Base-by-base conservation (phyloP, 2,329 filamentous ascomycete genomes). In the Plenodomus tracheiphilus region DNA sequence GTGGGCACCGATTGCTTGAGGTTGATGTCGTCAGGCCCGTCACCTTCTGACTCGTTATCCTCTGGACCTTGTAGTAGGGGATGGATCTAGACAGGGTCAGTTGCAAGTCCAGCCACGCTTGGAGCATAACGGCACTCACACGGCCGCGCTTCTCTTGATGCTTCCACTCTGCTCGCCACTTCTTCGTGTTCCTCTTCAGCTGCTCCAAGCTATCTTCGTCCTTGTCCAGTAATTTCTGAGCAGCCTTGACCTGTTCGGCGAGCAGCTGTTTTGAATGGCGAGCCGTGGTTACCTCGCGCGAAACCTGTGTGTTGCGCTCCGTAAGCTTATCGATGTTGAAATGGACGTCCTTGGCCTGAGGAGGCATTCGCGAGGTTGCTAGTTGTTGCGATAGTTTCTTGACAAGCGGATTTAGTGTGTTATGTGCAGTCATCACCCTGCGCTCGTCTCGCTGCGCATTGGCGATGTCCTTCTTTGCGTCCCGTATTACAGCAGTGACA, bases 261-360 rank as follows among this genome's bases (percentile, higher is more conserved):
- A 90, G 75, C 39, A 89, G 71, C 54, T 81, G 79, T 19, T 87
- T 81, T 3, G 83, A 79, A 69, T 89, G 85, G 36, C 85, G 71
- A 17, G 81, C 74, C 1, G 85, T 83, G 15, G 82, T 85, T 4
- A 89, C 56, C 35, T 79, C 69, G 81, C 79, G 50, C 74, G 74
- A 63, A 34, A 68, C 46, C 21, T 68, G 54, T 22, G 66, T 64
- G 53, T 82, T 82, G n/a, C 79, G 80, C 59, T 85, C 81, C 8
- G 86, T 74, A 13, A 85, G 80, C 58, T 78, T 81, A 64, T 89
- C 86, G 54, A 85, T 85, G 61, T 87, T 80, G 39, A 90, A 81
- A 41, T 82, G 77, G 15, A 77, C 74, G 7, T 74, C 77, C 43
- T 70, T 71, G 36, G 72, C 71, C 2, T 80, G 76, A 0, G 82